phyloP scores from a whole-genome alignment of 2,329 filamentous ascomycete species.

The Trichophaea hybrida region DNA sequence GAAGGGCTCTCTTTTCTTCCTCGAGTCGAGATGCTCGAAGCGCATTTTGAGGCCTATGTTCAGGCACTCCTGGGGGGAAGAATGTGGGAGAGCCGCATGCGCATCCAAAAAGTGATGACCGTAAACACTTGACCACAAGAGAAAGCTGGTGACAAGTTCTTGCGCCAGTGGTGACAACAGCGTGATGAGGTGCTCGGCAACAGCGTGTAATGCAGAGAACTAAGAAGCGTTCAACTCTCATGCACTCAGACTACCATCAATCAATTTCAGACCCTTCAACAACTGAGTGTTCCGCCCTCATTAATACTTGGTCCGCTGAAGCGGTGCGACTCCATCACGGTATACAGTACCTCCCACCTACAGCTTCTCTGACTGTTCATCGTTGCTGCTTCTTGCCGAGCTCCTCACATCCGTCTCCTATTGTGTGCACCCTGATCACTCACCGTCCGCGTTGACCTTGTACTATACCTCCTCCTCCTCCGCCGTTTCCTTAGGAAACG shows the following conservation, averaged over 20 bases:
- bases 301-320: not conserved
- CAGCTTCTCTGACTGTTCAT: too few relatives aligned
- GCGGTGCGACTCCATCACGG: not conserved
- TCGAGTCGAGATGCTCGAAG: too few relatives aligned
- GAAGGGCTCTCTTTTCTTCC: too few relatives aligned
- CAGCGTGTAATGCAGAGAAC: constrained; percentile 3
- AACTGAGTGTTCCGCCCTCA: not conserved
- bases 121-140: not conserved
- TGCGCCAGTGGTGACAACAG: not conserved
- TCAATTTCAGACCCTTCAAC: not conserved
- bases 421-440: not conserved
- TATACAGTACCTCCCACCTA: too few relatives aligned
- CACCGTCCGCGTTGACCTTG: not conserved
- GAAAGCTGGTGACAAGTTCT: not conserved
- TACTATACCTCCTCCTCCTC: constrained; percentile 6
- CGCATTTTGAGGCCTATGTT: not conserved
- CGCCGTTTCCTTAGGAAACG: not conserved
- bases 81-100: not conserved
- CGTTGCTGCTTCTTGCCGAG: too few relatives aligned
- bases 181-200: not conserved
- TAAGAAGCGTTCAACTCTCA: not conserved
- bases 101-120: not conserved
- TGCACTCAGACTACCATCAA: not conserved
- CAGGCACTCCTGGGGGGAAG: not conserved
- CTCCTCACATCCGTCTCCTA: not conserved